These are phyloP conservation scores for Gnetum montanum DNA, from an alignment of 75 land plant genomes.

Conservation along the genomic window DNA sequence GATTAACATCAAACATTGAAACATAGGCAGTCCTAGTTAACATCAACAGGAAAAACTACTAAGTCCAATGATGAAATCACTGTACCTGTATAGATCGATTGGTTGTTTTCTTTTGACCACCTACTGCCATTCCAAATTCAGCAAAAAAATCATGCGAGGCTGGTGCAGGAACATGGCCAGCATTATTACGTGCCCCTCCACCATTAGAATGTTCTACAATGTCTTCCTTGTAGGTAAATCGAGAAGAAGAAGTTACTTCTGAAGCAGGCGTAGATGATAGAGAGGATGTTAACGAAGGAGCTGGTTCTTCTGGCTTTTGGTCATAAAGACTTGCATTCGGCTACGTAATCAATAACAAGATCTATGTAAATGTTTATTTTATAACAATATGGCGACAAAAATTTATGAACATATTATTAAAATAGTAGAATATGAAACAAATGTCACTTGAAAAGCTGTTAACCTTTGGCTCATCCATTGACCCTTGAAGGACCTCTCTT, in stretches of 20 bases:
- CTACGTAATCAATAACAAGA: constrained; percentile 23
- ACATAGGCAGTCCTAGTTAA: too few species aligned
- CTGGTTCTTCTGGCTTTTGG: constrained; percentile 88
- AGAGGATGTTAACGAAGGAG: constrained; percentile 17
- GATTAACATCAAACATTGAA: too few species aligned
- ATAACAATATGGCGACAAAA: too few species aligned
- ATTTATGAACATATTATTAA: constrained; percentile 8
- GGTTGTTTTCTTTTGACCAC: constrained; percentile 28
- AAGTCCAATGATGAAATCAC: too few species aligned
- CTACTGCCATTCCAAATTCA: constrained; percentile 62
- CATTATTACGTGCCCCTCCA: constrained; percentile 17
- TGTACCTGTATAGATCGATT: constrained; percentile 64
- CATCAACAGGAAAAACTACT: too few species aligned
- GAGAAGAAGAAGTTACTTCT: constrained; percentile 51
- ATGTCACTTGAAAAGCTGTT: too few species aligned
- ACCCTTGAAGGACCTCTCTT: too few species aligned
- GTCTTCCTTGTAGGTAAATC: constrained; percentile 75
- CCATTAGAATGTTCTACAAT: constrained; percentile 14
- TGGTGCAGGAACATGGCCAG: constrained; percentile 71
- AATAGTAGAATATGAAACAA: too few species aligned
- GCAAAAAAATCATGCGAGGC: constrained; percentile 57
- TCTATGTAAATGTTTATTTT: too few species aligned
- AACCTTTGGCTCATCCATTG: too few species aligned
- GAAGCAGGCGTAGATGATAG: constrained; percentile 27
- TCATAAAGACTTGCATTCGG: constrained; percentile 87